Conservation (phyloP, 2,329 filamentous ascomycete genomes). For the Dryadomyces quercivorus region DNA sequence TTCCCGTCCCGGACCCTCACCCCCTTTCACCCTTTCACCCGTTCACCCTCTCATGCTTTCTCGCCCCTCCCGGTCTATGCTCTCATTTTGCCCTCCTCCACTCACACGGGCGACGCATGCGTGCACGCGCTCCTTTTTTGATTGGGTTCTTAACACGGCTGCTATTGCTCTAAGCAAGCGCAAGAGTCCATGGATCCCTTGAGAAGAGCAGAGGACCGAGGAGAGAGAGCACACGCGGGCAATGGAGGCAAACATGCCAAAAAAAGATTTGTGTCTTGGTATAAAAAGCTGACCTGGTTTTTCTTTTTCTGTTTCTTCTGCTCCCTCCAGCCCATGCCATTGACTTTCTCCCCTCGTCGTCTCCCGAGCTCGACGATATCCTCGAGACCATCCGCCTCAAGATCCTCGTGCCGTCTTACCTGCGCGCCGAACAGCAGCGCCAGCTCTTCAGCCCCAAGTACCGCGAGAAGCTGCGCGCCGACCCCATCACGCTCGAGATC, state of each 20-base stretch:
- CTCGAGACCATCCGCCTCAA: constrained; percentile 42
- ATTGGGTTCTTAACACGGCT: background rate
- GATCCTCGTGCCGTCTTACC: constrained; percentile 49
- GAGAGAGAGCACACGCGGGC: background rate
- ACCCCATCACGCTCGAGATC: constrained; percentile 46
- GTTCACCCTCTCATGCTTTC: background rate
- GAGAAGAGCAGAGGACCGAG: background rate
- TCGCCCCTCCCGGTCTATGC: background rate
- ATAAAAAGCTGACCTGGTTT: too few relatives aligned
- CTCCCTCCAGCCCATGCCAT: constrained; percentile 20
- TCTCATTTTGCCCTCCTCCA: background rate
- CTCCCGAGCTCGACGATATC: constrained; percentile 37
- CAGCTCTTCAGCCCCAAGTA: constrained; percentile 36
- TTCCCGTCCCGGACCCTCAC: background rate
- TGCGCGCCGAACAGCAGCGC: constrained; percentile 38
- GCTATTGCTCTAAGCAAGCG: background rate
- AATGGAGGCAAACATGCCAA: background rate
- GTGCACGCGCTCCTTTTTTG: background rate
- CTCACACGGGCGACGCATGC: background rate
- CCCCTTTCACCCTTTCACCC: background rate
- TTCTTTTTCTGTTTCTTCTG: background rate
- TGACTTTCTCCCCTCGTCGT: constrained; percentile 37
- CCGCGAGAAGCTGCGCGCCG: constrained; percentile 34
- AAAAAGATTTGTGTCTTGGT: background rate
- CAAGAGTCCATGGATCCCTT: background rate